These are phyloP conservation scores for Vigna unguiculata DNA, from an alignment of 306 rosid species.

Conservation along the genomic window DNA sequence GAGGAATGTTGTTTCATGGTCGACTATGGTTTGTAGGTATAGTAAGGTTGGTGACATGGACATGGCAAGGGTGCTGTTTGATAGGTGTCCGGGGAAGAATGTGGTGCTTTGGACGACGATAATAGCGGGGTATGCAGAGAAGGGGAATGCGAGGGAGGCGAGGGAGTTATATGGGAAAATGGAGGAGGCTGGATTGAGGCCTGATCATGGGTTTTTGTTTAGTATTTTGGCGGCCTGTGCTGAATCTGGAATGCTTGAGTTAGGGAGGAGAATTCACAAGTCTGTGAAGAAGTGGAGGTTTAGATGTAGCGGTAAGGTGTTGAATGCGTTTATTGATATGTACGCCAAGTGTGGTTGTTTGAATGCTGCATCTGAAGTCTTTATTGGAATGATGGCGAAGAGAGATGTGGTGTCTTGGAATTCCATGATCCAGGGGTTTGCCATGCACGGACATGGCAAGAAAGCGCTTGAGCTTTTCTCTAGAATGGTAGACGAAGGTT, in stretches of 20 bases:
- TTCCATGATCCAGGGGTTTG: constrained; percentile 82
- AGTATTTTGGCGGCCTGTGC: constrained; percentile 78
- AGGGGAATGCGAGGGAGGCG: constrained; percentile 67
- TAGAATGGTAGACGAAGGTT: constrained; percentile 67
- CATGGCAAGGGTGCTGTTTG: constrained; percentile 81
- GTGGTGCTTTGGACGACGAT: constrained; percentile 82
- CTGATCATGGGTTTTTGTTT: constrained; percentile 64
- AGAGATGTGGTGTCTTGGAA: constrained; percentile 96
- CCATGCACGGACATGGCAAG: constrained; percentile 77
- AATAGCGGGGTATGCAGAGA: constrained; percentile 87
- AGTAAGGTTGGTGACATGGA: constrained; percentile 70
- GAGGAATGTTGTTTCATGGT: constrained; percentile 81
- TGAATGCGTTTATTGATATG: too few relatives aligned
- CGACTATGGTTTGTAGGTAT: constrained; percentile 73
- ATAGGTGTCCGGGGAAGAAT: constrained; percentile 71
- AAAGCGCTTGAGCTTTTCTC: constrained; percentile 74
- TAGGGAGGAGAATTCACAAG: too few relatives aligned
- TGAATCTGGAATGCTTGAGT: too few relatives aligned
- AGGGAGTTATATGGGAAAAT: constrained; percentile 60
- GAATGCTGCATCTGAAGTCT: too few relatives aligned
- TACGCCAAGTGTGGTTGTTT: too few relatives aligned
- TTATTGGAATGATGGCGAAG: too few relatives aligned
- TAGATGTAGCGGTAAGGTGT: too few relatives aligned
- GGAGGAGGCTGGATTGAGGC: constrained; percentile 69
- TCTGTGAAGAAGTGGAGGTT: too few relatives aligned